A percentile compares a stretch with the other conserved stretches of the same genome.
Conservation (phyloP, 2,329 filamentous ascomycete genomes). For the Fusarium armeniacum region DNA sequence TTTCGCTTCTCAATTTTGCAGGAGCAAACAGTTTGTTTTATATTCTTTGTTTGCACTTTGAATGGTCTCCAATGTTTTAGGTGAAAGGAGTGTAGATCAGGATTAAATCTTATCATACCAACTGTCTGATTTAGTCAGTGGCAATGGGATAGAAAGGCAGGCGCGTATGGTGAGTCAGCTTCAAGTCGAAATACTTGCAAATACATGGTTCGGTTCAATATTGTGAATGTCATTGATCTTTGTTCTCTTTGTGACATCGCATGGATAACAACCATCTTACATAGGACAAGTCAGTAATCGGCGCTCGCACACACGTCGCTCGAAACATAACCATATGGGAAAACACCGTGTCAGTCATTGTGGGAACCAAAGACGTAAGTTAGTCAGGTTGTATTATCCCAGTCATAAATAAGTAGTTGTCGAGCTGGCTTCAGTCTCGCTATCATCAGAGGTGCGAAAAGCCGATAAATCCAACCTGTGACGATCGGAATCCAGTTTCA, state of each 20-base stretch:
- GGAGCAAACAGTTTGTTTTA: constrained; percentile 21
- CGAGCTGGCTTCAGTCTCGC: constrained; percentile 34
- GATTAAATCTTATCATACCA: constrained; percentile 30
- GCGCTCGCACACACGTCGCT: not conserved
- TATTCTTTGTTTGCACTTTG: constrained; percentile 14
- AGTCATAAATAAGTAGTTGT: constrained; percentile 49
- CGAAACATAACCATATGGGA: not conserved
- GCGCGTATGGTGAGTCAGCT: constrained; percentile 12
- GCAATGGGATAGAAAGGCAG: constrained; percentile 3
- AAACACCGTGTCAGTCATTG: constrained; percentile 3
- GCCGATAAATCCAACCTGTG: constrained; percentile 32
- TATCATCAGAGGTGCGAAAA: constrained; percentile 46
- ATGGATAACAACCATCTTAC: not conserved
- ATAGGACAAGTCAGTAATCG: not conserved
- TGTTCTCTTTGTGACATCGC: constrained; percentile 2
- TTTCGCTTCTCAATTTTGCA: constrained; percentile 14
- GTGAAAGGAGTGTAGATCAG: constrained; percentile 16
- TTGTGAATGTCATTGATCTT: constrained; percentile 1
- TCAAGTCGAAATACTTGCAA: constrained; percentile 33
- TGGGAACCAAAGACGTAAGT: not conserved
- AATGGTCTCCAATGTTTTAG: constrained; percentile 19
- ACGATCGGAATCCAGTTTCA: constrained; percentile 34
- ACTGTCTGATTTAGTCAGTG: constrained; percentile 19
- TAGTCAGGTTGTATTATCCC: constrained; percentile 53
- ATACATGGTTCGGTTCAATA: constrained; percentile 20